Evolutionary conservation across 345 rosid genomes (phyloP).

Genomic region (Populus simonii): DNA sequence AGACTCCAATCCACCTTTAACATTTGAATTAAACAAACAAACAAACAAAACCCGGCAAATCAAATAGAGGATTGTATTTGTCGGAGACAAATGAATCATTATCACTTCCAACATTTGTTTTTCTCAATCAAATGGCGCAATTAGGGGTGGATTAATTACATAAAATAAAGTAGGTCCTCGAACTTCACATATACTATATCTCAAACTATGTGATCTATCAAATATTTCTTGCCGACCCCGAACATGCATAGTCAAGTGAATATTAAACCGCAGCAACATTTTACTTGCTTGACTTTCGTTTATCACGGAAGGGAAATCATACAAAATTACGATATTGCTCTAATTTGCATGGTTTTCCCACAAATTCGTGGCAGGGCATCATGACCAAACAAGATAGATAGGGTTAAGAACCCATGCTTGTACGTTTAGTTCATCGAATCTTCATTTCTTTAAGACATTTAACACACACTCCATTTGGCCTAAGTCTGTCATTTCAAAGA

Average conservation of each 20-base stretch:
- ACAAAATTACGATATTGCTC: background rate
- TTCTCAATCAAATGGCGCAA: background rate
- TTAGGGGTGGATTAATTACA: background rate
- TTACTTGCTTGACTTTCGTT: background rate
- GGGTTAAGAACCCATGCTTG: background rate
- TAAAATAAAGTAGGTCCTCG: background rate
- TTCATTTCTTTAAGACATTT: background rate
- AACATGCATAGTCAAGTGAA: background rate
- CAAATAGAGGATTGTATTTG: slow-evolving; percentile 4
- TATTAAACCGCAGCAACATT: background rate
- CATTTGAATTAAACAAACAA: background rate
- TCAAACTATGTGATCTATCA: background rate
- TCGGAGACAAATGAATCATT: slow-evolving; percentile 8
- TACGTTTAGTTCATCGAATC: background rate
- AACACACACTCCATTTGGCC: background rate
- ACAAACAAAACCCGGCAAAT: background rate
- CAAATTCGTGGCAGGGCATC: background rate
- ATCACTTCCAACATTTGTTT: background rate
- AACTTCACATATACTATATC: background rate
- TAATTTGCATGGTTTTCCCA: background rate
- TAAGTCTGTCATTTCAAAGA: background rate
- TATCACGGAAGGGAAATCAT: background rate
- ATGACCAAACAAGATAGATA: background rate
- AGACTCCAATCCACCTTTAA: slow-evolving; percentile 12
- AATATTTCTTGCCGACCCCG: background rate